These are phyloP conservation scores for Pachysandra terminalis DNA, from an alignment of 164 flowering plant species.

Conservation along the genomic window DNA sequence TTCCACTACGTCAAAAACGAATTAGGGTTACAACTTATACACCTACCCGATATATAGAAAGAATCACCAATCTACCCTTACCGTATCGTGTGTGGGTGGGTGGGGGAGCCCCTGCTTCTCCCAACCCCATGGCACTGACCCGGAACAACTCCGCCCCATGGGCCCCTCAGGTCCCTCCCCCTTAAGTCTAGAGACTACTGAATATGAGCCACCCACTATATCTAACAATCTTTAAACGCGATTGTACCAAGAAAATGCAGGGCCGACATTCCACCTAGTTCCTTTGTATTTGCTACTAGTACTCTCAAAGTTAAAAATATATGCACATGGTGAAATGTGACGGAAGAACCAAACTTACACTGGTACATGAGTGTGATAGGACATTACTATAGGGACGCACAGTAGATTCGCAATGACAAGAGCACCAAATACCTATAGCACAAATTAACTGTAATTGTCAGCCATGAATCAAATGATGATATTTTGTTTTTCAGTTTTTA, in stretches of 20 bases:
- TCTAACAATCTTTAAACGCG: background rate
- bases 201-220: too few relatives aligned
- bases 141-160: too few relatives aligned
- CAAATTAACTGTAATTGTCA: background rate
- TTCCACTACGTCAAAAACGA: too few relatives aligned
- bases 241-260: background rate
- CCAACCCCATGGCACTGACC: too few relatives aligned
- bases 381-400: slow-evolving; percentile 92
- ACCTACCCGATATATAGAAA: too few relatives aligned
- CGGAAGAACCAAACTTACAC: slow-evolving; percentile 58
- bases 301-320: background rate
- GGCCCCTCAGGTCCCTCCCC: too few relatives aligned
- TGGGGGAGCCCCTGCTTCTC: too few relatives aligned
- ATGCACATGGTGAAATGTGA: background rate
- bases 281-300: background rate
- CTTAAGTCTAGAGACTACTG: too few relatives aligned
- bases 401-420: slow-evolving; percentile 83
- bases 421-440: slow-evolving; percentile 88
- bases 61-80: too few relatives aligned
- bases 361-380: slow-evolving; percentile 98
- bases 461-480: slow-evolving; percentile 1
- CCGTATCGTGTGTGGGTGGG: too few relatives aligned
- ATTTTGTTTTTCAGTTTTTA: background rate
- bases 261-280: background rate
- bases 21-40: too few relatives aligned